Evolutionary conservation across 192 early-diverging fungal genomes (phyloP).

Genomic region (Rhizoclosmatium sp.): DNA sequence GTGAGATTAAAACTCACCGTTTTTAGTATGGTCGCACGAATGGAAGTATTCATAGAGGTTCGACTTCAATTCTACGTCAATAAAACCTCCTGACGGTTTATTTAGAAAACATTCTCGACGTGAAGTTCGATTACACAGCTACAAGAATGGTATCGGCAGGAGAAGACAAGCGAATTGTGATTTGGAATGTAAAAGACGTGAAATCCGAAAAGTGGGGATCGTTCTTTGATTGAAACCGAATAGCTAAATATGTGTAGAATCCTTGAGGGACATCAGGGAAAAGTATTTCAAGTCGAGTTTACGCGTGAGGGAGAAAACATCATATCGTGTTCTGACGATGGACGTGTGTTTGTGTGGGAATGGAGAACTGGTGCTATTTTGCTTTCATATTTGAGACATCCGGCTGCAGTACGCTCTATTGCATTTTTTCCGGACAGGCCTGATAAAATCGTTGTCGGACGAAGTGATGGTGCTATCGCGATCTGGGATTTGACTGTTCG

Average conservation of each 20-base stretch:
- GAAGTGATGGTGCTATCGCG: slow-evolving; percentile 55
- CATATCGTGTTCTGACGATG: slow-evolving; percentile 59
- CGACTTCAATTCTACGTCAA: not conserved
- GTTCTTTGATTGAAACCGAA: not conserved
- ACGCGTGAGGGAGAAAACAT: slow-evolving; percentile 50
- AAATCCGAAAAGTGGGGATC: slow-evolving; percentile 53
- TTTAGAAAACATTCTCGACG: slow-evolving; percentile 51
- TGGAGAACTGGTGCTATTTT: slow-evolving; percentile 57
- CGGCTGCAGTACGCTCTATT: slow-evolving; percentile 55
- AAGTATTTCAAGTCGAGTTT: slow-evolving; percentile 58
- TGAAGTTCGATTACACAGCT: slow-evolving; percentile 46
- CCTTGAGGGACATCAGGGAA: slow-evolving; percentile 57
- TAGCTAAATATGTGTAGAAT: slow-evolving; percentile 37
- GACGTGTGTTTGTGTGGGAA: slow-evolving; percentile 59
- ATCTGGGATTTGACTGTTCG: slow-evolving; percentile 51
- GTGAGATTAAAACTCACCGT: not conserved
- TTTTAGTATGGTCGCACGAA: slow-evolving; percentile 52
- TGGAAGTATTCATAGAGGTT: slow-evolving; percentile 57
- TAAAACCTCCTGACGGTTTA: not conserved
- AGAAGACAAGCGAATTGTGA: slow-evolving; percentile 55
- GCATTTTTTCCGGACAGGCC: slow-evolving; percentile 50
- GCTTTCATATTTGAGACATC: slow-evolving; percentile 52
- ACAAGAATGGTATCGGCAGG: slow-evolving; percentile 48
- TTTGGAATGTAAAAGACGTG: slow-evolving; percentile 57
- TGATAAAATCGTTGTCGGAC: slow-evolving; percentile 52